Conservation (phyloP, 2,329 filamentous ascomycete genomes). For the Aspergillus sp. region DNA sequence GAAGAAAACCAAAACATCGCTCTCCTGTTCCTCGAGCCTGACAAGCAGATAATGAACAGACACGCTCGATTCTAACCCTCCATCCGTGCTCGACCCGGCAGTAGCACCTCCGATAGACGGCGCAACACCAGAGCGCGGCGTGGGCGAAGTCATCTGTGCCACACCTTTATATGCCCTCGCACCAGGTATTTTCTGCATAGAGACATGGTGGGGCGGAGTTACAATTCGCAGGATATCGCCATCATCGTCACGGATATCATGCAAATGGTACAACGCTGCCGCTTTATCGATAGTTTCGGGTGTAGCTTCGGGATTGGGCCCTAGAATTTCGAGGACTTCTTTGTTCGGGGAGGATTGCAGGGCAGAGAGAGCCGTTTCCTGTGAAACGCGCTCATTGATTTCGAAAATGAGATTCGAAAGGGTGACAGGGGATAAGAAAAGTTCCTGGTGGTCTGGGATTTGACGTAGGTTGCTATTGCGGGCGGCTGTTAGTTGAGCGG, state of each 20-base stretch:
- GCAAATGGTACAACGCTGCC: slow-evolving; percentile 48
- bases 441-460: slow-evolving; percentile 71
- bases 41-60: slow-evolving; percentile 76
- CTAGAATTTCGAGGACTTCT: slow-evolving; percentile 59
- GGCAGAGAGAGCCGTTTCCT: slow-evolving; percentile 25
- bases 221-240: slow-evolving; percentile 65
- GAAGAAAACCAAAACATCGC: slow-evolving; percentile 81
- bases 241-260: slow-evolving; percentile 65
- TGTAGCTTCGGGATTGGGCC: not conserved
- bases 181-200: slow-evolving; percentile 47
- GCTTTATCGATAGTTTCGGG: slow-evolving; percentile 5
- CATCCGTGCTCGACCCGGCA: slow-evolving; percentile 22
- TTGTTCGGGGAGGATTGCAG: slow-evolving; percentile 25
- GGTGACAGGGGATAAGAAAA: slow-evolving; percentile 80
- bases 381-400: slow-evolving; percentile 74
- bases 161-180: slow-evolving; percentile 28
- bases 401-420: slow-evolving; percentile 89
- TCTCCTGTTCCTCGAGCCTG: slow-evolving; percentile 70
- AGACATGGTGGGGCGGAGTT: slow-evolving; percentile 60
- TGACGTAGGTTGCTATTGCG: slow-evolving; percentile 33
- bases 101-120: slow-evolving; percentile 17
- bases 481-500: slow-evolving; percentile 6
- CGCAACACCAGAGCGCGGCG: slow-evolving; percentile 8
- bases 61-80: slow-evolving; percentile 44
- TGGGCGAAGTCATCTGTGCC: slow-evolving; percentile 26